Percentiles rank a stretch among this genome's conserved stretches.
Conservation (phyloP, 2,329 filamentous ascomycete species). For the Diaporthe vexans region DNA sequence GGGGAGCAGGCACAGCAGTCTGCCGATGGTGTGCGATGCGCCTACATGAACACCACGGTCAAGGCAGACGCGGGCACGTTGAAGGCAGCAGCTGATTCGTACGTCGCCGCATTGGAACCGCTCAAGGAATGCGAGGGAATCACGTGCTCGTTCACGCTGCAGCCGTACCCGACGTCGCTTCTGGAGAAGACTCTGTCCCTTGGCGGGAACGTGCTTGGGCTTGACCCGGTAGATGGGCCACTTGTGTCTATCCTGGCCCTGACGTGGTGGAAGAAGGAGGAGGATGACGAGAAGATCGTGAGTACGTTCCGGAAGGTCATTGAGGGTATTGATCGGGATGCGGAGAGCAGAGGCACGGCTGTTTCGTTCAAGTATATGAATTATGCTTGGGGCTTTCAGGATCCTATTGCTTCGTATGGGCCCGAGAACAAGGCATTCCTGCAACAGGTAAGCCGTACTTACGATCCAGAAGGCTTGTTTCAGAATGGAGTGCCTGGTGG, state of each 20-base stretch:
- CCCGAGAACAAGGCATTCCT: slow-evolving; percentile 2
- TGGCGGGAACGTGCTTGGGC: slow-evolving; percentile 44
- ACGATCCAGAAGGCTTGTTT: slow-evolving; percentile 39
- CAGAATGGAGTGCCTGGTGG: slow-evolving; percentile 41
- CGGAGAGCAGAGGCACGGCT: slow-evolving; percentile 36
- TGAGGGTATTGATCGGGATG: slow-evolving; percentile 41
- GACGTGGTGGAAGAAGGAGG: slow-evolving; percentile 42
- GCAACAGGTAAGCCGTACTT: slow-evolving; percentile 2
- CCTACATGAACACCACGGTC: slow-evolving; percentile 33
- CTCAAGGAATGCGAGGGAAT: slow-evolving; percentile 42
- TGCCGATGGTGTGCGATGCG: slow-evolving; percentile 17
- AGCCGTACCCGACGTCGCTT: slow-evolving; percentile 44
- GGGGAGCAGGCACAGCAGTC: slow-evolving; percentile 25
- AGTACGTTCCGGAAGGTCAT: slow-evolving; percentile 36
- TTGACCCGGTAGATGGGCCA: slow-evolving; percentile 42
- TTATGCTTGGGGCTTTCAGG: slow-evolving; percentile 44
- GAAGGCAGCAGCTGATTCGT: background rate
- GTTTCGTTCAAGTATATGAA: slow-evolving; percentile 46
- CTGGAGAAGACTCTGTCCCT: slow-evolving; percentile 36
- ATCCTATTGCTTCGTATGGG: slow-evolving; percentile 43
- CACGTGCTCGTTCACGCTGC: slow-evolving; percentile 43
- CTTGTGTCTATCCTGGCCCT: slow-evolving; percentile 42
- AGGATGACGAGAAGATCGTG: slow-evolving; percentile 43
- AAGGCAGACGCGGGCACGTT: slow-evolving; percentile 33
- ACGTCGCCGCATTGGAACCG: slow-evolving; percentile 38